A percentile compares a stretch with the other conserved stretches of the same genome.
phyloP scores from a whole-genome alignment of 192 early-diverging fungal species.

The Martensiomyces pterosporus region DNA sequence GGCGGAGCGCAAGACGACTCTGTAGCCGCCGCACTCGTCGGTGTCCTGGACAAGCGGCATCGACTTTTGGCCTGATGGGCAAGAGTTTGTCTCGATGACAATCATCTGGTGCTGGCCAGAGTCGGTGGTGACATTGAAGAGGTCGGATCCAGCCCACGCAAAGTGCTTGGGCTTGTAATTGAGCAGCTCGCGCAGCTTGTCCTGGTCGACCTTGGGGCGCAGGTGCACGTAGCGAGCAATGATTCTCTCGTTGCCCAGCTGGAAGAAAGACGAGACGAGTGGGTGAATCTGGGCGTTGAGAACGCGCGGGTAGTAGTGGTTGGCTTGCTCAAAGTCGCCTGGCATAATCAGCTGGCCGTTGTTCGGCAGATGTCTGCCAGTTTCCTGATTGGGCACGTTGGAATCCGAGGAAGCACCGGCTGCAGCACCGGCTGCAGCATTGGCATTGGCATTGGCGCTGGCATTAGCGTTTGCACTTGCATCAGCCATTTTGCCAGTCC shows the following conservation, averaged over 20 bases:
- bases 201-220: conserved; percentile 73
- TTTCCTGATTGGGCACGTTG: no score
- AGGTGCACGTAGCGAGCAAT: conserved; percentile 80
- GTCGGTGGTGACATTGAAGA: conserved; percentile 83
- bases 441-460: not conserved
- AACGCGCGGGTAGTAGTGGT: conserved; percentile 86
- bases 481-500: no score
- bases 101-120: conserved; percentile 87
- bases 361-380: not conserved
- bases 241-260: conserved; percentile 85
- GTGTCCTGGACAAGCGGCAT: conserved; percentile 82
- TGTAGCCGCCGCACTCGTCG: conserved; percentile 71
- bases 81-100: conserved; percentile 88
- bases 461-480: conserved; percentile 1
- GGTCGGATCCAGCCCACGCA: conserved; percentile 84
- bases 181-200: conserved; percentile 58
- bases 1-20: conserved; percentile 72
- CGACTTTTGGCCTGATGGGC: conserved; percentile 86
- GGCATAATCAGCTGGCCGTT: conserved; percentile 7
- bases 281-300: conserved; percentile 87
- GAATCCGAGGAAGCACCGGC: not conserved
- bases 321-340: conserved; percentile 71
- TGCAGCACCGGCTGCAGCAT: not conserved
- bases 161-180: conserved; percentile 72
- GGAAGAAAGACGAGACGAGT: conserved; percentile 77